Percentiles rank a stretch among this genome's conserved stretches.
Conservation (phyloP, 228 moss, liverwort and hornwort genomes). For the Sphagnum fallax region DNA sequence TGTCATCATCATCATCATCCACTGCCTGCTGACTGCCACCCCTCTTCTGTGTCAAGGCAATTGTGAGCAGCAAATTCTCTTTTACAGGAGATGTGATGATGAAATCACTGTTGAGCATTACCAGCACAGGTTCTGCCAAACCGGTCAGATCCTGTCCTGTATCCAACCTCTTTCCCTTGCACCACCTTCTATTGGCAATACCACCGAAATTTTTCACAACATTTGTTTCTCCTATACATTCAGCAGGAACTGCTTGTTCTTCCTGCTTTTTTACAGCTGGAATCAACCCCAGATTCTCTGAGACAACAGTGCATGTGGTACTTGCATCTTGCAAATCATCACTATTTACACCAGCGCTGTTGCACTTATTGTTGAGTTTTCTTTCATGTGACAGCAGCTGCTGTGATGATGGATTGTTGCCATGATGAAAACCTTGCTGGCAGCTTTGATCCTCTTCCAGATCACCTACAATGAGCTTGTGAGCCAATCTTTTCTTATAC, state of each 20-base stretch:
- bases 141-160: not conserved
- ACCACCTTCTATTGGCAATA: not conserved
- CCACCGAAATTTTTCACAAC: not conserved
- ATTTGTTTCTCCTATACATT: not conserved
- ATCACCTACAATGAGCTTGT: not conserved
- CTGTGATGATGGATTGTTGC: too few species aligned
- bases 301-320: too few species aligned
- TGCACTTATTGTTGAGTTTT: too few species aligned
- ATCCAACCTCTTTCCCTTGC: not conserved
- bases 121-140: conserved; percentile 20
- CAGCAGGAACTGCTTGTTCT: too few species aligned
- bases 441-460: too few species aligned
- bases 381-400: too few species aligned
- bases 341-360: too few species aligned
- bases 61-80: conserved; percentile 52
- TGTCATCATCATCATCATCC: too few species aligned
- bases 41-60: conserved; percentile 35
- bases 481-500: not conserved
- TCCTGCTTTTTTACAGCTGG: too few species aligned
- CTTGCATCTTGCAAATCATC: too few species aligned
- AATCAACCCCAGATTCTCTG: too few species aligned
- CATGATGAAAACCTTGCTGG: too few species aligned
- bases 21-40: not conserved
- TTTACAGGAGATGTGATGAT: conserved; percentile 47
- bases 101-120: conserved; percentile 56